Evolutionary conservation across 257 asterid genomes (phyloP), one percentile per base, ranked within the genome.

Genomic region (Scutellaria minor): DNA sequence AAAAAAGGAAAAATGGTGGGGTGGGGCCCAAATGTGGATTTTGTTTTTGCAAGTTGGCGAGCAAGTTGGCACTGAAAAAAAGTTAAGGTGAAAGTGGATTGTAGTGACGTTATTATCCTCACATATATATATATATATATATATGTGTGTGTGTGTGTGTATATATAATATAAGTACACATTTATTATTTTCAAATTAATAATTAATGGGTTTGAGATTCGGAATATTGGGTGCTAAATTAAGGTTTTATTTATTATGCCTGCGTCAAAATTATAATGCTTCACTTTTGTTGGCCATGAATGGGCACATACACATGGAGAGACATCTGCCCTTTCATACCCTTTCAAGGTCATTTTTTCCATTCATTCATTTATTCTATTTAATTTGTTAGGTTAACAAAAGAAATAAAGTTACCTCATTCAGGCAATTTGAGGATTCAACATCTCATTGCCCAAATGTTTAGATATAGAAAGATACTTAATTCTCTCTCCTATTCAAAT

Each of bases 251-350:
- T 27, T 24, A 24, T 24, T 45, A 70, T 70, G 48, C 57, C 59
- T 70, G 14, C 37, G n/a, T 31, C 31, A 3, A 59, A 56, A 56
- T 6, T 46, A 65, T 45, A 31, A 18, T 35, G 52, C 51, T 51
- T 6, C 64, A 51, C 70, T 57, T 68, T 66, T 57, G 47, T 66
- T 57, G 74, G 15, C 72, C 55, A 50, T 64, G 79, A 72, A 72
- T 62, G 79, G 76, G 66, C 72, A 72, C 66, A n/a, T n/a, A 61
- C 37, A 46, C 75, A 37, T 64, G 77, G 61, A 48, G 62, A 41
- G 63, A 55, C 68, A 67, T 69, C n/a, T 68, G 86, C n/a, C 89
- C 83, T 77, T 85, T 72, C 74, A 62, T 55, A 50, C 15, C 66
- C 14, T 46, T 76, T 75, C 57, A 66, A 71, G 79, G 87, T 80